These are phyloP conservation scores for Piper longum DNA, from an alignment of 164 flowering plant genomes.

Conservation along the genomic window DNA sequence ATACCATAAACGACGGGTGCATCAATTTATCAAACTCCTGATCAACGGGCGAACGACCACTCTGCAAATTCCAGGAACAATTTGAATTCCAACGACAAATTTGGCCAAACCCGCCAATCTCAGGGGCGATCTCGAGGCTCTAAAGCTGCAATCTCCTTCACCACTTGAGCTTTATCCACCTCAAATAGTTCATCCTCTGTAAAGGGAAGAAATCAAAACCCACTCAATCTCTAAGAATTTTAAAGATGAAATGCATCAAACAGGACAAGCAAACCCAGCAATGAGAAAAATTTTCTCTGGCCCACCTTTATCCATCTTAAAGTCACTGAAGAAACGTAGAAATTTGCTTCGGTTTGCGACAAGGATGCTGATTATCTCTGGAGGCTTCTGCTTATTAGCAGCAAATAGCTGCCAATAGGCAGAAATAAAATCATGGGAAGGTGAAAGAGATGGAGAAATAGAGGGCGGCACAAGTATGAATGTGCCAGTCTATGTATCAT, in stretches of 20 bases:
- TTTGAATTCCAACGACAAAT: too few species aligned
- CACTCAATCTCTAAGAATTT: neutral
- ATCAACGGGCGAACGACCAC: neutral
- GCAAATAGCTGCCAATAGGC: constrained; percentile 53
- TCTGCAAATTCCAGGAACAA: neutral
- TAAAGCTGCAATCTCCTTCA: constrained; percentile 42
- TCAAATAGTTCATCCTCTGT: constrained; percentile 78
- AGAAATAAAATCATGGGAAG: too few species aligned
- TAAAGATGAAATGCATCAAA: too few species aligned
- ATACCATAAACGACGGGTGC: too few species aligned
- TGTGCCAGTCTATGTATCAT: neutral
- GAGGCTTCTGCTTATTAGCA: constrained; percentile 84
- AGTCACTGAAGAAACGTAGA: constrained; percentile 74
- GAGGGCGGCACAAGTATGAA: neutral
- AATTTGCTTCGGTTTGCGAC: constrained; percentile 79
- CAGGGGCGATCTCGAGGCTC: constrained; percentile 17
- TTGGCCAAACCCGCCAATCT: neutral
- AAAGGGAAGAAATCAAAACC: constrained; percentile 1
- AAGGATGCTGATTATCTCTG: constrained; percentile 74
- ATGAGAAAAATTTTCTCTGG: neutral
- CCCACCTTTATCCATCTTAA: constrained; percentile 77
- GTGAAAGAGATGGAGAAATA: neutral
- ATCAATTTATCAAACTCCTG: neutral
- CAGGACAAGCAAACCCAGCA: too few species aligned
- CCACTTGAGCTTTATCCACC: constrained; percentile 62